These are phyloP conservation scores for Pisolithus microcarpus DNA, from an alignment of 768 basidiomycete genomes.

Conservation along the genomic window DNA sequence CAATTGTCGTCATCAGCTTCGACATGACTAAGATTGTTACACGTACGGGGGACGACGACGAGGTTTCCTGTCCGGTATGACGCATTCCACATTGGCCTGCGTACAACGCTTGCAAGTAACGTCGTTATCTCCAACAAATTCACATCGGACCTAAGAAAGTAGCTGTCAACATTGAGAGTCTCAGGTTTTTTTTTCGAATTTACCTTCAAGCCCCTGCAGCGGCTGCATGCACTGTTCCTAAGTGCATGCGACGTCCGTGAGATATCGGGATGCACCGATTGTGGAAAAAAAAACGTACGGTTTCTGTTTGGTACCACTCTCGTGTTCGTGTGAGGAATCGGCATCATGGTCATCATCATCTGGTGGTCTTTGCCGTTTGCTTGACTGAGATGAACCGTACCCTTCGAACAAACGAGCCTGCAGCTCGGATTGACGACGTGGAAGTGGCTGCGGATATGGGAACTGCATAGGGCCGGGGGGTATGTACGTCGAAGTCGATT, in stretches of 20 bases:
- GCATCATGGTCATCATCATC: constrained; percentile 16
- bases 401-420: constrained; percentile 20
- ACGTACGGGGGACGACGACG: constrained; percentile 72
- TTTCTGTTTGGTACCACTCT: constrained; percentile 13
- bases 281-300: constrained; percentile 8
- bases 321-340: constrained; percentile 18
- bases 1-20: neutral
- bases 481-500: constrained; percentile 9
- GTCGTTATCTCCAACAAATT: constrained; percentile 64
- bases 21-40: neutral
- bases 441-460: constrained; percentile 20
- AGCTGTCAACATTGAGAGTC: neutral
- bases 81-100: constrained; percentile 64
- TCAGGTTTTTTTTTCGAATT: neutral
- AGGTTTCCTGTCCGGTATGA: constrained; percentile 80
- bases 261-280: neutral
- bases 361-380: constrained; percentile 16
- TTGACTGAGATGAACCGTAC: constrained; percentile 1
- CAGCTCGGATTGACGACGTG: constrained; percentile 23
- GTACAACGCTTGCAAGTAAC: constrained; percentile 64
- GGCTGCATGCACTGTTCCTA: constrained; percentile 57
- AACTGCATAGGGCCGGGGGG: constrained; percentile 27
- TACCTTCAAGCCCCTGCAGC: constrained; percentile 58
- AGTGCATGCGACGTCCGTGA: constrained; percentile 1
- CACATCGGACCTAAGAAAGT: constrained; percentile 61